Evolutionary conservation across 2,329 filamentous ascomycete species (phyloP).

Genomic region (Colletotrichum phormii): DNA sequence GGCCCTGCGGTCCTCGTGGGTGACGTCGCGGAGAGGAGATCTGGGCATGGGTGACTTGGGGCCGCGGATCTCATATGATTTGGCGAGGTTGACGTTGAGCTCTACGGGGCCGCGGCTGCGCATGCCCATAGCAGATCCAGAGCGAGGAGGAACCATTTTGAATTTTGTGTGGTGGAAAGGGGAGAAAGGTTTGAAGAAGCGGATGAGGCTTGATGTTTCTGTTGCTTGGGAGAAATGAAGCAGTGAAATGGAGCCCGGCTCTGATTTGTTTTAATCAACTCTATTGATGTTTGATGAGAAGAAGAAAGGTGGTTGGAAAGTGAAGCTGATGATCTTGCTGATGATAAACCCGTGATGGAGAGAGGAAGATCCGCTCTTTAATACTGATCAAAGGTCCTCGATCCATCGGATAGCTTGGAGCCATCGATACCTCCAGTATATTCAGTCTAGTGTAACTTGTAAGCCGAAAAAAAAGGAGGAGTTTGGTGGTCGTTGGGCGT

Average conservation of each 20-base stretch:
- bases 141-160: conserved; percentile 34
- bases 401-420: neutral
- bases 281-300: conserved; percentile 32
- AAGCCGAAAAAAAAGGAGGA: neutral
- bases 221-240: conserved; percentile 12
- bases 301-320: conserved; percentile 1
- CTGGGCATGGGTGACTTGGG: conserved; percentile 35
- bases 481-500: conserved; percentile 19
- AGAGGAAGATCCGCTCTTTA: conserved; percentile 35
- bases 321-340: conserved; percentile 26
- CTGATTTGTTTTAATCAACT: conserved; percentile 23
- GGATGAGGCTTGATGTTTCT: neutral
- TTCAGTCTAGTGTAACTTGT: neutral
- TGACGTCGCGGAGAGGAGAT: conserved; percentile 28
- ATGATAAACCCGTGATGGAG: neutral
- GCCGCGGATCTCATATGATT: conserved; percentile 31
- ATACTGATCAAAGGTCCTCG: conserved; percentile 17
- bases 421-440: conserved; percentile 24
- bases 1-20: conserved; percentile 16
- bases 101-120: conserved; percentile 35
- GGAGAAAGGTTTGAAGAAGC: neutral
- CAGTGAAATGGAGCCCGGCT: conserved; percentile 26
- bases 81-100: conserved; percentile 32
- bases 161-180: neutral
- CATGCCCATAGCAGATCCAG: conserved; percentile 32